Base-by-base conservation (phyloP, 2,329 filamentous ascomycete species). In the Colletotrichum simmondsii region DNA sequence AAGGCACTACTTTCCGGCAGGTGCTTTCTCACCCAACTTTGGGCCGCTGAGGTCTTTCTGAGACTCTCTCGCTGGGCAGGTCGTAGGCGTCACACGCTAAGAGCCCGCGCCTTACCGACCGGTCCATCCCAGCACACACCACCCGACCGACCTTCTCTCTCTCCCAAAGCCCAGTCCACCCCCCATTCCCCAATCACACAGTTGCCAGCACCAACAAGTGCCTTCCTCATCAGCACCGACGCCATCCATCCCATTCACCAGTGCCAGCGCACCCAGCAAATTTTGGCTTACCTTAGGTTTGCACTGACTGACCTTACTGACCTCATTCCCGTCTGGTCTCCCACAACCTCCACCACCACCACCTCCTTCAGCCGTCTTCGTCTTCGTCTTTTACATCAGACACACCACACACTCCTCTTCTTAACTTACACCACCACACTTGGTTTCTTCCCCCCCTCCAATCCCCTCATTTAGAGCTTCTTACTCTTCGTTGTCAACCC, bases 311-410 rank as follows among this genome's bases (percentile, higher is more conserved):
- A 56, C 70, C 35, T 70, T 70, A 64, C 70, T 73, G 71, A 73
- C 71, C 71, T 73, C 71, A 73, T 73, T 71, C 66, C 67, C 60
- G 56, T 72, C 70, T 70, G 56, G 60, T 70, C 71, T 73, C 49
- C 71, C 66, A 65, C 65, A 60, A 70, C 66, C n/a, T 32, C 58
- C 24, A 49, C 52, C 35, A 59, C 67, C 67, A 30, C 59, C 24
- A 22, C 60, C 60, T 53, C 60, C 56, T 35, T 22, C 57, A 63
- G 61, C 49, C 54, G 35, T 65, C 71, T 72, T 70, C 46, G 66
- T 70, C 66, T 71, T 73, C 71, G 71, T 62, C 71, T 71, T 66
- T 73, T 58, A 71, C 71, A 71, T 71, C 71, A 71, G 71, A 65
- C 71, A 73, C 66, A 69, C 59, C 56, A 59, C 65, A 68, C 65